A percentile compares a stretch with the other conserved stretches of the same genome.
Evolutionary conservation across 768 basidiomycete genomes (phyloP).

Genomic region (Hydnum rufescens): DNA sequence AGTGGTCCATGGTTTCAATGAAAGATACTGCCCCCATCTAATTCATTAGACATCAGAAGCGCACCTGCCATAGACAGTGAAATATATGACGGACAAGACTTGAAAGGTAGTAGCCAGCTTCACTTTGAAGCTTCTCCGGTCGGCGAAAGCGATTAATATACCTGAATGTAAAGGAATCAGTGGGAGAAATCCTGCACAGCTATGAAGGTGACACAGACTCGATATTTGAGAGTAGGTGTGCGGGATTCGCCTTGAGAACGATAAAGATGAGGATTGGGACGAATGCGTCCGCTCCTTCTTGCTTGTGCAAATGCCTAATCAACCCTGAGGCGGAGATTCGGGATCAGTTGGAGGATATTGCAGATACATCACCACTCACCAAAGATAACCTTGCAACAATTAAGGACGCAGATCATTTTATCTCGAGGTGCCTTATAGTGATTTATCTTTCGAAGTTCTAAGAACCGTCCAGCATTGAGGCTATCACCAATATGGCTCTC

Average conservation of each 20-base stretch:
- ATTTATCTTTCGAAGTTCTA: conserved; percentile 88
- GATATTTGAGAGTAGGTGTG: conserved; percentile 82
- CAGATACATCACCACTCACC: conserved; percentile 30
- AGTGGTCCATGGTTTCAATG: conserved; percentile 96
- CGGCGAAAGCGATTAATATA: conserved; percentile 93
- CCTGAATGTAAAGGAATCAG: conserved; percentile 26
- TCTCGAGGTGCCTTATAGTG: conserved; percentile 98
- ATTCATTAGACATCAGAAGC: not conserved
- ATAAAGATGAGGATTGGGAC: conserved; percentile 88
- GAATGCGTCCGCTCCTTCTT: conserved; percentile 86
- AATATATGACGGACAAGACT: conserved; percentile 39
- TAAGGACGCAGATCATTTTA: conserved; percentile 92
- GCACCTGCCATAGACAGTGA: not conserved
- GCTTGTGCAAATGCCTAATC: conserved; percentile 66
- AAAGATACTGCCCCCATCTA: conserved; percentile 95
- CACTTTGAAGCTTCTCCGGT: conserved; percentile 74
- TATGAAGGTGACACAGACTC: conserved; percentile 31
- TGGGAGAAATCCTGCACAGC: not conserved
- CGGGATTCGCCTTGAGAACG: conserved; percentile 85
- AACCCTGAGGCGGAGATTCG: conserved; percentile 33
- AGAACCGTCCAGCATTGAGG: not conserved
- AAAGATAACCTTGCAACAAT: conserved; percentile 98
- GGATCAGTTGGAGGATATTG: not conserved
- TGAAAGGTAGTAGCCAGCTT: conserved; percentile 92
- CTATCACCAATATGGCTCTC: not conserved